Percentiles rank a stretch among this genome's conserved stretches.
Conservation (phyloP, 1,284 basidiomycete species). For the Wolfiporia cocos region DNA sequence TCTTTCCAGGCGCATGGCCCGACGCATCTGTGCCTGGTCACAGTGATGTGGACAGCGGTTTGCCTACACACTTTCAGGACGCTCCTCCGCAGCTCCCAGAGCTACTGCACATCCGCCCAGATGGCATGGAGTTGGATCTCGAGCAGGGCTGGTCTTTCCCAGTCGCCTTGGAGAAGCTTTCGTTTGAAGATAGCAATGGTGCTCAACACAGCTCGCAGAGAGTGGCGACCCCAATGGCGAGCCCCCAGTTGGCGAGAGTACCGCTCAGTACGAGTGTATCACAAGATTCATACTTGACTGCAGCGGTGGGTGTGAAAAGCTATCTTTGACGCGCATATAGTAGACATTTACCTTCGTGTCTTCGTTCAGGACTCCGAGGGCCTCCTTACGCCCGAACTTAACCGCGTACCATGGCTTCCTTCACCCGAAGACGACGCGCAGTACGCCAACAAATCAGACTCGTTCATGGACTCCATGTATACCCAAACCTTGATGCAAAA, state of each 20-base stretch:
- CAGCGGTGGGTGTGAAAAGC: constrained; percentile 10
- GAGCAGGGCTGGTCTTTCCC: constrained; percentile 3
- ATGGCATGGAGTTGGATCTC: background rate
- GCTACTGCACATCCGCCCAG: constrained; percentile 1
- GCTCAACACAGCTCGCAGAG: background rate
- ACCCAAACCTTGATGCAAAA: too few relatives aligned
- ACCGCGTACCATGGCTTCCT: constrained; percentile 3
- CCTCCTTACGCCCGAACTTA: constrained; percentile 5
- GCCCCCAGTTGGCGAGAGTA: constrained; percentile 4
- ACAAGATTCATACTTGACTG: constrained; percentile 13
- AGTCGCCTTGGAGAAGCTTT: constrained; percentile 1
- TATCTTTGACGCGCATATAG: too few relatives aligned
- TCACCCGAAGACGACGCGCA: background rate
- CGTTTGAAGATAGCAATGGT: constrained; percentile 2
- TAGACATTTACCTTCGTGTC: background rate
- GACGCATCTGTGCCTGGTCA: constrained; percentile 13
- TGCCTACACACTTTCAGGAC: background rate
- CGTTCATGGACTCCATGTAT: too few relatives aligned
- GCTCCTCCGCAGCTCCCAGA: constrained; percentile 2
- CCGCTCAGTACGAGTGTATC: constrained; percentile 11
- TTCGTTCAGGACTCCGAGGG: constrained; percentile 6
- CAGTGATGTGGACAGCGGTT: constrained; percentile 1
- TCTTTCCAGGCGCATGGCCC: constrained; percentile 26
- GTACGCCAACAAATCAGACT: too few relatives aligned
- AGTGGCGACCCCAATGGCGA: background rate